A percentile compares a stretch with the other conserved stretches of the same genome.
Evolutionary conservation across 2,329 filamentous ascomycete genomes (phyloP).

Genomic region (Diaporthe sp.): DNA sequence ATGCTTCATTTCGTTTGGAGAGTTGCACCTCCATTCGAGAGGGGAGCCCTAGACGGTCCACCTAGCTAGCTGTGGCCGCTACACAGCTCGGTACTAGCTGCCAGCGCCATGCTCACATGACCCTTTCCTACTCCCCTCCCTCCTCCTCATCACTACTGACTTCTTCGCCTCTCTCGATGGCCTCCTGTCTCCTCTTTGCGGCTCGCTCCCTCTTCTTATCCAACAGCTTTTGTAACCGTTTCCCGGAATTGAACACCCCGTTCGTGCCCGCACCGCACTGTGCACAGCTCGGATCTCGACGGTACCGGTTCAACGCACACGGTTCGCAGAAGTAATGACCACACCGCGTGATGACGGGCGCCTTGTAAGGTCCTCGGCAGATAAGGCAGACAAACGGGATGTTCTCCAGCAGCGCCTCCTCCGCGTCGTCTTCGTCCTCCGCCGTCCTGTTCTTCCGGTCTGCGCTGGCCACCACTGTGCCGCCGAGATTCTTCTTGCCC

Average conservation of each 20-base stretch:
- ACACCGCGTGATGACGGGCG: conserved; percentile 88
- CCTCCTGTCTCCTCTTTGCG: conserved; percentile 68
- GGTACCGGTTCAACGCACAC: conserved; percentile 88
- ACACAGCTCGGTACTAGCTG: background rate
- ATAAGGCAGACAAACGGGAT: conserved; percentile 94
- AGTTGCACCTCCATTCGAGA: background rate
- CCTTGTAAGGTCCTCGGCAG: conserved; percentile 82
- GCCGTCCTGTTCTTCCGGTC: conserved; percentile 57
- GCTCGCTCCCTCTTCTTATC: conserved; percentile 77
- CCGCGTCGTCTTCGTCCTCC: conserved; percentile 61
- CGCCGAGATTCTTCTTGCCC: conserved; percentile 72
- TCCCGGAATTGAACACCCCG: conserved; percentile 91
- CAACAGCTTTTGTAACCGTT: conserved; percentile 83
- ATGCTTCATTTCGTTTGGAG: background rate
- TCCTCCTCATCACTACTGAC: conserved; percentile 60
- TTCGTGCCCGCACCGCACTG: conserved; percentile 87
- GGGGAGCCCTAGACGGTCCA: background rate
- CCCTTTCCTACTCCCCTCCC: conserved; percentile 30
- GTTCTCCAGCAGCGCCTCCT: conserved; percentile 80
- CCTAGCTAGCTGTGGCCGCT: background rate
- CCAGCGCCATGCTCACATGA: background rate
- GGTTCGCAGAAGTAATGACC: conserved; percentile 96
- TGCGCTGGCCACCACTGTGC: conserved; percentile 72
- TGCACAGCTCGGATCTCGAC: conserved; percentile 87
- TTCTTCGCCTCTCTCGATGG: conserved; percentile 64